These are phyloP conservation scores for Aspergillus arachidicola DNA, from an alignment of 2,329 filamentous ascomycete species.

Conservation along the genomic window DNA sequence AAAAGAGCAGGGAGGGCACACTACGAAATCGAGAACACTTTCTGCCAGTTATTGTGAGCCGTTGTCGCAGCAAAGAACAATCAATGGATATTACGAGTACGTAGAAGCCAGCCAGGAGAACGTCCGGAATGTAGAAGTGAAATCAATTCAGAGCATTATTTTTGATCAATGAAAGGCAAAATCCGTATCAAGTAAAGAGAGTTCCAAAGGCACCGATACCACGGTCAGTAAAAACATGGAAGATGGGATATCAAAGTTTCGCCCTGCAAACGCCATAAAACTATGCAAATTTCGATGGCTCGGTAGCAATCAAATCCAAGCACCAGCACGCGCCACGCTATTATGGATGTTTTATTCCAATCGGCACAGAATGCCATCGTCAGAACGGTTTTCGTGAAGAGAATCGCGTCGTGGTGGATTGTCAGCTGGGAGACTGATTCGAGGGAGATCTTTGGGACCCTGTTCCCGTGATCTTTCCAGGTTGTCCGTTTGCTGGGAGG, in stretches of 20 bases:
- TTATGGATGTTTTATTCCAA: background rate
- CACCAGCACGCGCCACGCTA: background rate
- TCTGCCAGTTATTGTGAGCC: background rate
- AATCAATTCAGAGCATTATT: background rate
- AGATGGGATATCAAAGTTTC: slow-evolving; percentile 5
- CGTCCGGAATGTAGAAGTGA: background rate
- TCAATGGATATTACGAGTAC: background rate
- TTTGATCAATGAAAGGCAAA: background rate
- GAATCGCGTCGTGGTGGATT: background rate
- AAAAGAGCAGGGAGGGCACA: too few relatives aligned
- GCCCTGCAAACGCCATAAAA: background rate
- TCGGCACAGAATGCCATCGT: background rate
- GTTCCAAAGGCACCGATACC: background rate
- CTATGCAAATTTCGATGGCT: background rate
- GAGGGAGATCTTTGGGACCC: background rate
- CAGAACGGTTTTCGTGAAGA: background rate
- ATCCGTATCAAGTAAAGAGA: background rate
- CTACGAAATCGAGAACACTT: too few relatives aligned
- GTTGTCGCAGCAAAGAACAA: too few relatives aligned
- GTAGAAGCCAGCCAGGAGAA: background rate
- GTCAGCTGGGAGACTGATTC: background rate
- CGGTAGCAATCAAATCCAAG: background rate
- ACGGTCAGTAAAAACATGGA: background rate
- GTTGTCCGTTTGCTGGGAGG: background rate
- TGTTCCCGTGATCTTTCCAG: background rate